Evolutionary conservation across 257 asterid species (phyloP).

Genomic region (Nicotiana benthamiana): DNA sequence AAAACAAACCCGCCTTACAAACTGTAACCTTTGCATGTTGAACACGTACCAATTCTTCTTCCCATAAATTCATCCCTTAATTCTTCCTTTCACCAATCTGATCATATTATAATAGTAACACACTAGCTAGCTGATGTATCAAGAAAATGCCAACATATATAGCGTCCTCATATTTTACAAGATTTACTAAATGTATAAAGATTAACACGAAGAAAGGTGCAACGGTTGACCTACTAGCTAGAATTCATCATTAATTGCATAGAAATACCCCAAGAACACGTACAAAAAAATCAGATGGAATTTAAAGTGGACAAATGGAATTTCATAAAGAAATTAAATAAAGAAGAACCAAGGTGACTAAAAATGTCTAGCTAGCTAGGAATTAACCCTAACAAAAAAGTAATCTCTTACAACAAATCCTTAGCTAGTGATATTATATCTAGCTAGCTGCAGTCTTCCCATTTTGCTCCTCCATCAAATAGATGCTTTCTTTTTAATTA

Average conservation of each 20-base stretch:
- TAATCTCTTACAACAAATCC: constrained; percentile 3
- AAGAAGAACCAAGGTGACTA: not conserved
- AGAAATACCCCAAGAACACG: not conserved
- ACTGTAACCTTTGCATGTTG: constrained; percentile 26
- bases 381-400: not conserved
- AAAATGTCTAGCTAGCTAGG: constrained; percentile 1
- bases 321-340: not conserved
- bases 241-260: not conserved
- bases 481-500: not conserved
- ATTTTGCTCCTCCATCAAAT: constrained; percentile 3
- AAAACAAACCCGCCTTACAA: not conserved
- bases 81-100: not conserved
- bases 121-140: not conserved
- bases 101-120: not conserved
- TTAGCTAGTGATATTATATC: not conserved
- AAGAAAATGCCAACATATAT: not conserved
- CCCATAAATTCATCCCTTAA: not conserved
- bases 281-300: not conserved
- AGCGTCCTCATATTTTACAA: not conserved
- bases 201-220: not conserved
- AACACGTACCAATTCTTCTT: constrained; percentile 27
- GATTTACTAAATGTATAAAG: not conserved
- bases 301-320: not conserved
- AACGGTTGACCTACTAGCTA: not conserved
- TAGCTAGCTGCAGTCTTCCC: constrained; percentile 1